Percentiles rank a stretch among this genome's conserved stretches.
phyloP scores from a whole-genome alignment of 1,139 yeast species.

The Suhomyces chickasaworum region DNA sequence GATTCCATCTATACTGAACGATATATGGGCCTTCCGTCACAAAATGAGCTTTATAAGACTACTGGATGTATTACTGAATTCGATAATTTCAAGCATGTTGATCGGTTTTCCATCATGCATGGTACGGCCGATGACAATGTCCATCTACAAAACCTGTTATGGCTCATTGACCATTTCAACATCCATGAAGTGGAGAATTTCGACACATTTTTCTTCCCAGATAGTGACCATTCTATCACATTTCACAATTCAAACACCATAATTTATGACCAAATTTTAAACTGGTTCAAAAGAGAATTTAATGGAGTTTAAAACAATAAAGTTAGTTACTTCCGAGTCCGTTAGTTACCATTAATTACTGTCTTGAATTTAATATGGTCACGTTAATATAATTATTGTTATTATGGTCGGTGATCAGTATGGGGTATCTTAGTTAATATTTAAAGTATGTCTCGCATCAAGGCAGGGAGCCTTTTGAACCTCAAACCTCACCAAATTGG shows the following conservation, averaged over 20 bases:
- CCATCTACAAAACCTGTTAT: conserved; percentile 83
- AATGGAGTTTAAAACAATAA: background rate
- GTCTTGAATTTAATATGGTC: too few species aligned
- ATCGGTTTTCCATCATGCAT: conserved; percentile 80
- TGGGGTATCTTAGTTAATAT: too few species aligned
- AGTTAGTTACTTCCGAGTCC: too few species aligned
- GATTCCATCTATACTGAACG: conserved; percentile 90
- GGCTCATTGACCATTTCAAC: conserved; percentile 72
- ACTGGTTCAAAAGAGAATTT: conserved; percentile 74
- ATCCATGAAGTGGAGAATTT: conserved; percentile 68
- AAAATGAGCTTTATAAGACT: conserved; percentile 52
- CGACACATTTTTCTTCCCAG: conserved; percentile 91
- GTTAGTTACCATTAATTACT: too few species aligned
- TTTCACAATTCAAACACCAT: conserved; percentile 78
- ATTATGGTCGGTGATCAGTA: too few species aligned
- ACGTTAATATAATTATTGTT: too few species aligned
- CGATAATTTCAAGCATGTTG: conserved; percentile 46
- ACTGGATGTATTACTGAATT: conserved; percentile 51
- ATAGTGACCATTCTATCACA: conserved; percentile 81
- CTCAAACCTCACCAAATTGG: too few species aligned
- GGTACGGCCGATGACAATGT: conserved; percentile 98
- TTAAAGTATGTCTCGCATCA: too few species aligned
- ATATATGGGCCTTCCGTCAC: conserved; percentile 71
- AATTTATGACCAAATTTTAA: conserved; percentile 70
- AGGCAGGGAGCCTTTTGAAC: too few species aligned